A percentile compares a stretch with the other conserved stretches of the same genome.
These are phyloP conservation scores for Pseudogymnoascus sp. DNA, from an alignment of 2,329 filamentous ascomycete genomes.

Conservation along the genomic window DNA sequence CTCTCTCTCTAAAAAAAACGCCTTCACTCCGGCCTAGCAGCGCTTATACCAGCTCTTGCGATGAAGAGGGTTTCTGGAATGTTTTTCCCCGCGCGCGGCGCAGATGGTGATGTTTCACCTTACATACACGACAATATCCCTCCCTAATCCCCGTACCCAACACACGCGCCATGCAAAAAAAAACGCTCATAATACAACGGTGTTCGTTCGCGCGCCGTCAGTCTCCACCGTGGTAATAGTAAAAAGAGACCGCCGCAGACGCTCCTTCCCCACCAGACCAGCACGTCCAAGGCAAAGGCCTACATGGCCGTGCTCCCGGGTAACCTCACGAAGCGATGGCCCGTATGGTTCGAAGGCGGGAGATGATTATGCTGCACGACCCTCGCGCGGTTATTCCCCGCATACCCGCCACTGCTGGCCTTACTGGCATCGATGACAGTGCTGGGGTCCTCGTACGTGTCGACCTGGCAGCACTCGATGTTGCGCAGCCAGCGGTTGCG, in stretches of 20 bases:
- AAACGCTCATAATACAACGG: background rate
- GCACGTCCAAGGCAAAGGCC: background rate
- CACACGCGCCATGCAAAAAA: background rate
- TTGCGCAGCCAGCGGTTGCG: slow-evolving; percentile 65
- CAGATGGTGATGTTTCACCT: background rate
- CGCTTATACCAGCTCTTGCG: background rate
- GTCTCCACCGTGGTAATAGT: background rate
- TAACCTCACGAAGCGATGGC: slow-evolving; percentile 24
- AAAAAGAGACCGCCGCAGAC: background rate
- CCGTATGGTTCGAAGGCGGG: slow-evolving; percentile 19
- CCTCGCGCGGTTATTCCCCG: slow-evolving; percentile 36
- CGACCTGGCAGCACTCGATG: slow-evolving; percentile 72
- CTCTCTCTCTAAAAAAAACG: background rate
- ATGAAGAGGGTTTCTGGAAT: background rate
- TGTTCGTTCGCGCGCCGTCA: background rate
- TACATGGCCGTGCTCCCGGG: slow-evolving; percentile 25
- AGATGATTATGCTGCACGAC: slow-evolving; percentile 27
- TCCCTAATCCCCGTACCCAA: background rate
- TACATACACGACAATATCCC: background rate
- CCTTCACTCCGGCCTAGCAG: background rate
- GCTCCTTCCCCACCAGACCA: background rate
- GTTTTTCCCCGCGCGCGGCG: background rate
- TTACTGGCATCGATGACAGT: slow-evolving; percentile 56
- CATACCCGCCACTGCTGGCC: slow-evolving; percentile 36
- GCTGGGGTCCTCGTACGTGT: slow-evolving; percentile 59